These are phyloP conservation scores for Prunus persica DNA, from an alignment of 306 rosid genomes.

Conservation along the genomic window Prunus_persica_NCBIv2 NC_034014.1:472001-472500, in stretches of 20 bases:
- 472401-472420: slow-evolving; percentile 16
- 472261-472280: background rate
- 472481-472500: background rate
- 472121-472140: background rate
- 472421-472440: slow-evolving; percentile 29
- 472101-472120: background rate
- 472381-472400: slow-evolving; percentile 20
- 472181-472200: background rate
- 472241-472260: background rate
- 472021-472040: background rate
- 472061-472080: slow-evolving; percentile 4
- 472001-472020: slow-evolving; percentile 11
- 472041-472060: slow-evolving; percentile 7
- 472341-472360: slow-evolving; percentile 40
- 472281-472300: background rate
- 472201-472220: background rate
- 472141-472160: slow-evolving; percentile 6
- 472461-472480: slow-evolving; percentile 37
- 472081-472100: slow-evolving; percentile 26
- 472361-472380: background rate
- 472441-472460: slow-evolving; percentile 4
- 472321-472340: slow-evolving; percentile 10
- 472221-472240: background rate
- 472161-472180: slow-evolving; percentile 8
- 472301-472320: slow-evolving; percentile 13